Evolutionary conservation across 148 eudicot species (phyloP).

Genomic region (Chenopodium album): DNA sequence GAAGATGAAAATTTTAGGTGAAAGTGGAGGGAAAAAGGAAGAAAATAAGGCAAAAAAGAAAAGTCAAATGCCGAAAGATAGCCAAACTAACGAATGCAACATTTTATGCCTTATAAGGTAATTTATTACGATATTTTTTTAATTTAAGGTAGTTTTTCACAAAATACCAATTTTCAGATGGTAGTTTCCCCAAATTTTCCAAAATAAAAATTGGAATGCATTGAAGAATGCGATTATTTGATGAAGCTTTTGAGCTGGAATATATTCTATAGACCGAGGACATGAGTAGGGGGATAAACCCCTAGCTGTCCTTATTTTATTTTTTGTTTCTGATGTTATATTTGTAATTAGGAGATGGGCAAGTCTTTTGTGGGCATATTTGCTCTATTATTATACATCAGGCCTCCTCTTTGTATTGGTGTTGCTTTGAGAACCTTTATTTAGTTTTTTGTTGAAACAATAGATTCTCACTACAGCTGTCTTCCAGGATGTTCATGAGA

Average conservation of each 20-base stretch:
- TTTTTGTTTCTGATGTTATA: neutral
- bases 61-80: too few species aligned
- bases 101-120: too few species aligned
- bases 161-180: too few species aligned
- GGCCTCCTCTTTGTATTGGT: neutral
- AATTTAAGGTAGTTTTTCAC: too few species aligned
- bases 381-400: neutral
- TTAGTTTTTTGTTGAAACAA: neutral
- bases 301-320: too few species aligned
- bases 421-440: neutral
- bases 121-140: too few species aligned
- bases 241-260: neutral
- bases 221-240: neutral
- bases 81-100: too few species aligned
- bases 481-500: constrained; percentile 90
- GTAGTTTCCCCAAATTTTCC: too few species aligned
- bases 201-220: neutral
- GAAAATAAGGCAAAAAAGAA: too few species aligned
- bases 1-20: too few species aligned
- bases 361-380: neutral
- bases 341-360: neutral
- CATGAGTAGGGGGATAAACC: neutral
- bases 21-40: too few species aligned
- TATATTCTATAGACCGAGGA: neutral
- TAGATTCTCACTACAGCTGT: neutral